Percentiles rank a stretch among this genome's conserved stretches.
These are phyloP conservation scores for Lasiodiplodia sp. DNA, from an alignment of 2,329 filamentous ascomycete species.

Conservation along the genomic window DNA sequence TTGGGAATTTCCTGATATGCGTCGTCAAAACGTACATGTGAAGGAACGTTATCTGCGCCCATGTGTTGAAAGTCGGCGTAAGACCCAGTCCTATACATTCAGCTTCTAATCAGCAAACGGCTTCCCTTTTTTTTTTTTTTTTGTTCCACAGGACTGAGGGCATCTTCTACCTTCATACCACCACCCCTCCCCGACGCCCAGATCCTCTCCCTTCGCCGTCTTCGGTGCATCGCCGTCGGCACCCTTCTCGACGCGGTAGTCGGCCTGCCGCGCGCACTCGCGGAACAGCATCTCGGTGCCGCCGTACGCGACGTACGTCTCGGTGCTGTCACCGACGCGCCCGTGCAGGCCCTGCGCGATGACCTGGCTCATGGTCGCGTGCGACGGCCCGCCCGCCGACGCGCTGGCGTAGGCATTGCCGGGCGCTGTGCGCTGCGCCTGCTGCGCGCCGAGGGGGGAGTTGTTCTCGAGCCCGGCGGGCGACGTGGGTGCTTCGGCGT, in stretches of 20 bases:
- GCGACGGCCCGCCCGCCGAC: constrained; percentile 7
- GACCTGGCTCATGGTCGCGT: constrained; percentile 22
- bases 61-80: constrained; percentile 88
- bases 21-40: constrained; percentile 93
- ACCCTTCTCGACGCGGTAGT: constrained; percentile 76
- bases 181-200: constrained; percentile 76
- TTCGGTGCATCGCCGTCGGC: constrained; percentile 73
- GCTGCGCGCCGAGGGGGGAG: constrained; percentile 31
- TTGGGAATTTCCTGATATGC: constrained; percentile 79
- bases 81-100: constrained; percentile 71
- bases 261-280: constrained; percentile 73
- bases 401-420: constrained; percentile 5
- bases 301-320: constrained; percentile 80
- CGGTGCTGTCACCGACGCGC: constrained; percentile 48
- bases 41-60: constrained; percentile 94
- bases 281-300: constrained; percentile 81
- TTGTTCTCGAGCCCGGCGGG: constrained; percentile 28
- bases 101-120: background rate
- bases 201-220: constrained; percentile 79
- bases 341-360: constrained; percentile 42
- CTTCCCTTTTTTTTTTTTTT: background rate
- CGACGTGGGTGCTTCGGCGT: constrained; percentile 1
- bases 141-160: no score
- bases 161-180: constrained; percentile 76
- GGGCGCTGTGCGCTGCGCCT: constrained; percentile 28